Conservation (phyloP, 257 asterid genomes). For the Petrea volubilis region DNA sequence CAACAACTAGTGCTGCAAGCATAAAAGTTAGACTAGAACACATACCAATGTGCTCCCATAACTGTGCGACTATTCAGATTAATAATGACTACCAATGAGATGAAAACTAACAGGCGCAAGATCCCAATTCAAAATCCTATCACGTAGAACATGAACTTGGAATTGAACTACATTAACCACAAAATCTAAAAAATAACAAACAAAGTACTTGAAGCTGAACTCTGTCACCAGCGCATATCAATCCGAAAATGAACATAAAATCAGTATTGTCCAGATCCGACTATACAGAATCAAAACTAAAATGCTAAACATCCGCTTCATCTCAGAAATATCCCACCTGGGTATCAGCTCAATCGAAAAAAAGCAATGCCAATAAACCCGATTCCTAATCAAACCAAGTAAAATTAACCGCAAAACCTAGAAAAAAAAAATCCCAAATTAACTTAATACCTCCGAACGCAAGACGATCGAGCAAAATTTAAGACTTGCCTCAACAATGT, state of each 20-base stretch:
- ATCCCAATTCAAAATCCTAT: slow-evolving; percentile 22
- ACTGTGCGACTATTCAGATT: not conserved
- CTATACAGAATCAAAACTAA: slow-evolving; percentile 19
- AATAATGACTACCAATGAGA: slow-evolving; percentile 9
- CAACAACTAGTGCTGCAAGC: slow-evolving; percentile 7
- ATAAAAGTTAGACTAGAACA: not conserved
- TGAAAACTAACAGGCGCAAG: slow-evolving; percentile 10
- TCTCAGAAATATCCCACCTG: slow-evolving; percentile 17
- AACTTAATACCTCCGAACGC: slow-evolving; percentile 14
- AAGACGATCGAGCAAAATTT: slow-evolving; percentile 17
- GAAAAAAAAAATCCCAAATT: slow-evolving; percentile 6
- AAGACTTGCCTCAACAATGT: slow-evolving; percentile 49
- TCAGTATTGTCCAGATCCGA: slow-evolving; percentile 51
- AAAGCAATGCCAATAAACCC: not conserved
- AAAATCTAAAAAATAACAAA: not conserved
- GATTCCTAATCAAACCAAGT: not conserved
- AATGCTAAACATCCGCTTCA: slow-evolving; percentile 33
- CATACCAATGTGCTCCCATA: not conserved
- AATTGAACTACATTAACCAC: slow-evolving; percentile 12
- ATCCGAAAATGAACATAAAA: slow-evolving; percentile 16
- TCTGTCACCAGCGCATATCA: not conserved
- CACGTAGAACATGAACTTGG: not conserved
- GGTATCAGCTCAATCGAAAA: slow-evolving; percentile 24
- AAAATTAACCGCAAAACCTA: slow-evolving; percentile 10
- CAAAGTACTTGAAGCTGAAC: slow-evolving; percentile 13